Conservation (phyloP, 2,329 filamentous ascomycete species). For the Pestalotiopsis sp. region DNA sequence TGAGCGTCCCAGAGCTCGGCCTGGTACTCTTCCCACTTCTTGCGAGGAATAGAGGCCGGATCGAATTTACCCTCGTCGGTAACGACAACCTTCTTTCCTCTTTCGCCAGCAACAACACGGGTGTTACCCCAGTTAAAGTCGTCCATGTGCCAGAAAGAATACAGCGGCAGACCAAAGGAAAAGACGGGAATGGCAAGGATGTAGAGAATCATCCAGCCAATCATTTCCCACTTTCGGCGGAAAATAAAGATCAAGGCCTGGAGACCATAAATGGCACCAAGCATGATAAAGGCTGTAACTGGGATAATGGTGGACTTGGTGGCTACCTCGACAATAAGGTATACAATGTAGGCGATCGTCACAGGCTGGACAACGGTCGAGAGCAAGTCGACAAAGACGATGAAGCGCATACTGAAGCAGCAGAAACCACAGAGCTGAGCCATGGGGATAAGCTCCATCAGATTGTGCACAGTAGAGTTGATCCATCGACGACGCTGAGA, state of each 20-base stretch:
- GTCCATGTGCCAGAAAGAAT: conserved; percentile 99
- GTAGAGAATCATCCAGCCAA: conserved; percentile 99
- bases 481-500: conserved; percentile 99
- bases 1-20: conserved; percentile 96
- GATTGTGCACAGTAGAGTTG: conserved; percentile 97
- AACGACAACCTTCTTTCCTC: conserved; percentile 88
- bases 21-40: conserved; percentile 99
- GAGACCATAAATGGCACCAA: conserved; percentile 95
- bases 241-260: conserved; percentile 97
- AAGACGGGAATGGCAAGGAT: conserved; percentile 89
- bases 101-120: conserved; percentile 92
- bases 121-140: conserved; percentile 99
- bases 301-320: conserved; percentile 68
- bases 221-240: conserved; percentile 98
- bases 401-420: conserved; percentile 99
- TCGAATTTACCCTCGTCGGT: conserved; percentile 99
- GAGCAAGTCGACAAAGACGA: conserved; percentile 91
- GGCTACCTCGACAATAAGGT: conserved; percentile 77
- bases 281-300: conserved; percentile 82
- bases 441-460: conserved; percentile 92
- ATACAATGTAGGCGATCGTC: conserved; percentile 84
- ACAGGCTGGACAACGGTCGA: conserved; percentile 92
- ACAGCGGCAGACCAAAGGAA: conserved; percentile 85
- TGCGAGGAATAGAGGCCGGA: conserved; percentile 86
- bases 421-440: conserved; percentile 98